These are phyloP conservation scores for Peronospora belbahrii DNA, from an alignment of 352 stramenopile species.

Conservation along the genomic window DNA sequence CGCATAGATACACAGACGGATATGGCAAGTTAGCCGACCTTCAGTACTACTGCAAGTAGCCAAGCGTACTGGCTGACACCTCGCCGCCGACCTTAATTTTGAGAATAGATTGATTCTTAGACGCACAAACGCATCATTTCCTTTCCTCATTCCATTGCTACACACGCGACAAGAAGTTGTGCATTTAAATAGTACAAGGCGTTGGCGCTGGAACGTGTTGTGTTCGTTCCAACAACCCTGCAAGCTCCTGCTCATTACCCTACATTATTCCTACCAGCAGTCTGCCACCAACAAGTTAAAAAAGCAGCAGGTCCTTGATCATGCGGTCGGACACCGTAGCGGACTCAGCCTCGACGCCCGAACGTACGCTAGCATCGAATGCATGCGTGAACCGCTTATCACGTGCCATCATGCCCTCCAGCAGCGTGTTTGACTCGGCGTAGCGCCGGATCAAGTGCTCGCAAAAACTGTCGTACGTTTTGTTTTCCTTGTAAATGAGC, in stretches of 20 bases:
- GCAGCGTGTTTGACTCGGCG: slow-evolving; percentile 72
- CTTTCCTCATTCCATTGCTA: neutral
- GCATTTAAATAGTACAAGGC: slow-evolving; percentile 23
- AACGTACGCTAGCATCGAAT: slow-evolving; percentile 31
- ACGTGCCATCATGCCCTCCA: slow-evolving; percentile 79
- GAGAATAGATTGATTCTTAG: slow-evolving; percentile 29
- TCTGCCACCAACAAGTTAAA: slow-evolving; percentile 24
- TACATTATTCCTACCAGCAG: slow-evolving; percentile 9
- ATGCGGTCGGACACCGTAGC: slow-evolving; percentile 70
- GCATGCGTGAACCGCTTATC: slow-evolving; percentile 64
- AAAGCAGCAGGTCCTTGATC: slow-evolving; percentile 82
- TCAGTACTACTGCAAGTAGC: slow-evolving; percentile 7
- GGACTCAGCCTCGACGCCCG: slow-evolving; percentile 40
- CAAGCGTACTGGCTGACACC: slow-evolving; percentile 3
- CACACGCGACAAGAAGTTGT: neutral
- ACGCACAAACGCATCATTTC: slow-evolving; percentile 3
- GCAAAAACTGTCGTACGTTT: slow-evolving; percentile 86
- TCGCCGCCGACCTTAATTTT: slow-evolving; percentile 10
- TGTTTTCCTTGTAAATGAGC: slow-evolving; percentile 85
- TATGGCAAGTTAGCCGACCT: slow-evolving; percentile 13
- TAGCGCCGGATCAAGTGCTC: slow-evolving; percentile 84
- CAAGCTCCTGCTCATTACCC: slow-evolving; percentile 2
- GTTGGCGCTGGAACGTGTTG: neutral
- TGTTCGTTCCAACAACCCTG: too few species aligned
- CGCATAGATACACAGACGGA: slow-evolving; percentile 13